A percentile compares a stretch with the other conserved stretches of the same genome.
Conservation (phyloP, 2,329 filamentous ascomycete genomes). For the Verticillium tricorpus region DNA sequence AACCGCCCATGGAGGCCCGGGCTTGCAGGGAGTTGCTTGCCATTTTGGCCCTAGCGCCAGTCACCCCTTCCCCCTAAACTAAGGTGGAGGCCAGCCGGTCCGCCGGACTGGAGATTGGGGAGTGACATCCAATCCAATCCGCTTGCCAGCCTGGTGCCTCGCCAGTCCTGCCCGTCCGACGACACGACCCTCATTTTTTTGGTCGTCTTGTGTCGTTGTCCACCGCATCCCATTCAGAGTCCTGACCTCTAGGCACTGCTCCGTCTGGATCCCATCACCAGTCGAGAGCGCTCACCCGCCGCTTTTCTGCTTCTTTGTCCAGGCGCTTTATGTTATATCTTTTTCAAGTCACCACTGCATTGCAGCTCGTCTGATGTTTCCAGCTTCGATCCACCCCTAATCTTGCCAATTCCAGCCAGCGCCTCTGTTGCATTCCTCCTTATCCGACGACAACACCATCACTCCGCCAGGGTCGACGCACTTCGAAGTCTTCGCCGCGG, state of each 20-base stretch:
- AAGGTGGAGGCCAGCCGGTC: not conserved
- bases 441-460: not conserved
- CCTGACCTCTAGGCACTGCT: not conserved
- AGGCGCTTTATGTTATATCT: not conserved
- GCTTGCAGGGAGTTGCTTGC: not conserved
- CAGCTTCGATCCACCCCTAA: not conserved
- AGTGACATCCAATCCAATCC: slow-evolving; percentile 2
- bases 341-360: not conserved
- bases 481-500: not conserved
- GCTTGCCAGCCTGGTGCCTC: not conserved
- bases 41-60: not conserved
- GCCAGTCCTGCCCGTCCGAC: not conserved
- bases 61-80: not conserved
- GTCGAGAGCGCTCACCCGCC: not conserved
- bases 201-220: not conserved
- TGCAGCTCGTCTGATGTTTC: not conserved
- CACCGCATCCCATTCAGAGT: not conserved
- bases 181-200: not conserved
- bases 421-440: not conserved
- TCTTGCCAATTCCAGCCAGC: not conserved
- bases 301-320: not conserved
- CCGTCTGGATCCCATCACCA: not conserved
- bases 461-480: not conserved
- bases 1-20: not conserved
- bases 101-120: not conserved